These are phyloP conservation scores for Xylariaceae sp. DNA, from an alignment of 2,329 filamentous ascomycete genomes.

Conservation along the genomic window DNA sequence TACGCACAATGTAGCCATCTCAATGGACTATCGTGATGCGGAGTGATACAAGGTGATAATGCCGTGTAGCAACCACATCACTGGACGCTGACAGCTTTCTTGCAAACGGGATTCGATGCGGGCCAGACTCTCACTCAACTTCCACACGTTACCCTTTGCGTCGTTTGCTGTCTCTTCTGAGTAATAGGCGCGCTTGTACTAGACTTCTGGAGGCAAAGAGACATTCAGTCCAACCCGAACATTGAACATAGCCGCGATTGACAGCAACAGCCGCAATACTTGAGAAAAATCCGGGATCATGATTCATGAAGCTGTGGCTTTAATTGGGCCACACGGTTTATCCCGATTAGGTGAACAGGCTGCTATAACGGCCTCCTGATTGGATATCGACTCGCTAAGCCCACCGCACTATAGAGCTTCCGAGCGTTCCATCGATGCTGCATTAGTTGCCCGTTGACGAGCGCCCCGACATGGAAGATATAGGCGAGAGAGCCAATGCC, in stretches of 20 bases:
- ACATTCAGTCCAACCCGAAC: neutral
- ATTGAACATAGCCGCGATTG: neutral
- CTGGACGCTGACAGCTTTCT: no score
- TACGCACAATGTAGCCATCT: no score
- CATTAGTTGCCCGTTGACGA: no score
- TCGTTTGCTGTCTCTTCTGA: no score
- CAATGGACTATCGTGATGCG: no score
- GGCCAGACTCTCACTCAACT: no score
- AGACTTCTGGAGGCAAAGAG: neutral
- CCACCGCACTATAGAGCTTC: neutral
- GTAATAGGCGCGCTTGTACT: no score
- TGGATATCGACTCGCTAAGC: slow-evolving; percentile 13
- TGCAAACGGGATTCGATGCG: no score
- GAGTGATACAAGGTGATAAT: no score
- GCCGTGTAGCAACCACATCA: no score
- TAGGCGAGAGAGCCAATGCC: neutral
- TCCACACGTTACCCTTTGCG: no score
- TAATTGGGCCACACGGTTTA: neutral
- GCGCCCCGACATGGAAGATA: neutral
- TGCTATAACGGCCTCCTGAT: slow-evolving; percentile 1
- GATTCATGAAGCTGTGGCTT: slow-evolving; percentile 1
- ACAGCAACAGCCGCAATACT: neutral
- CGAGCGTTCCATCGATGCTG: neutral
- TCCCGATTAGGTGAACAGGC: slow-evolving; percentile 8
- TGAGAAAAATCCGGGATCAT: neutral